Evolutionary conservation across 1,284 basidiomycete genomes (phyloP).

Genomic region (Quambalaria eucalypti): DNA sequence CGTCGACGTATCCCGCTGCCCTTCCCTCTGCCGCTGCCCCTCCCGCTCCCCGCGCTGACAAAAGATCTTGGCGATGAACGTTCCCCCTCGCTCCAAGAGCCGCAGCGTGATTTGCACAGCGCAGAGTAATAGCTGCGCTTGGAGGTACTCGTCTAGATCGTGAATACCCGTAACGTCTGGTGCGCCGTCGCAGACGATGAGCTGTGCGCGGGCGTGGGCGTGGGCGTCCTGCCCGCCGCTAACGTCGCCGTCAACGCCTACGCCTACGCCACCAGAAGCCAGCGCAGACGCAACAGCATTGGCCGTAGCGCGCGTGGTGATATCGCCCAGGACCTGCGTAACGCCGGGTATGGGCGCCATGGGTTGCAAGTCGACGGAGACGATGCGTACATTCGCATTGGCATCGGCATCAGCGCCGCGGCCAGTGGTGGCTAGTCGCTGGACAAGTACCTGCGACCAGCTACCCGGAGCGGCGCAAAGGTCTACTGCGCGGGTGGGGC

Average conservation of each 20-base stretch:
- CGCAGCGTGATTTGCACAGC: slow-evolving; percentile 54
- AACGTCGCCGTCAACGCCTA: neutral
- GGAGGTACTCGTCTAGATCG: slow-evolving; percentile 55
- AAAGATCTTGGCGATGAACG: slow-evolving; percentile 57
- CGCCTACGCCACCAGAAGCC: neutral
- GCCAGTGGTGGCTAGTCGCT: slow-evolving; percentile 41
- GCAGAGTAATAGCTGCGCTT: slow-evolving; percentile 54
- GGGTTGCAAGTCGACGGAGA: slow-evolving; percentile 55
- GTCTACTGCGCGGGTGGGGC: slow-evolving; percentile 50
- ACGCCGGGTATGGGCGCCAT: slow-evolving; percentile 56
- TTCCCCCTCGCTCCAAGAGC: slow-evolving; percentile 52
- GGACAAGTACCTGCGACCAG: slow-evolving; percentile 48
- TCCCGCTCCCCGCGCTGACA: slow-evolving; percentile 9
- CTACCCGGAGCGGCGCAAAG: slow-evolving; percentile 55
- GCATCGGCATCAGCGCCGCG: too few species aligned
- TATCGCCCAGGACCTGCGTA: slow-evolving; percentile 54
- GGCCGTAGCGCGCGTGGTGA: slow-evolving; percentile 53
- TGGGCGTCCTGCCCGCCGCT: slow-evolving; percentile 5
- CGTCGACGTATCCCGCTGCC: slow-evolving; percentile 26
- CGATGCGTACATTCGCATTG: slow-evolving; percentile 48
- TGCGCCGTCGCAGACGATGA: slow-evolving; percentile 57
- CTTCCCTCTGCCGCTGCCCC: slow-evolving; percentile 9
- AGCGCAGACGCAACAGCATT: slow-evolving; percentile 52
- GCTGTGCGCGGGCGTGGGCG: slow-evolving; percentile 50
- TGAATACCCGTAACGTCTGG: slow-evolving; percentile 57